Base-by-base conservation (phyloP, 2,329 filamentous ascomycete species). In the Mycosphaerelloides madeirae region DNA sequence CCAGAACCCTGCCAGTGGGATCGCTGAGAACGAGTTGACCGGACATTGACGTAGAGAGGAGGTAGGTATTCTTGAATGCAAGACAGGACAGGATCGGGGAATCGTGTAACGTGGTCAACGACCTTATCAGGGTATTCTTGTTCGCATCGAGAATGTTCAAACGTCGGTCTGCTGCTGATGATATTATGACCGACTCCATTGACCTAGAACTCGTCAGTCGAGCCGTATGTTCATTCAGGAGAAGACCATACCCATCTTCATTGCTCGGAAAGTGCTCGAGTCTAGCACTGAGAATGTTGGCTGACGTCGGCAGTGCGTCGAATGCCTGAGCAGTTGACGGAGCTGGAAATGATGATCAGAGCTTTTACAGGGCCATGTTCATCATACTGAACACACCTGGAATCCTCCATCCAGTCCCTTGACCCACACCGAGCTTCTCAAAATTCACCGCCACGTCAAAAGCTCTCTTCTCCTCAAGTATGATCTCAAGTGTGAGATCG, bases 401-500 rank as follows among this genome's bases (percentile, higher is more conserved):
- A 16, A 58, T 43, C 13, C 48, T 66, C 78, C 78, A 81, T 31
- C 59, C 57, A 14, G 68, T 61, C 11, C 50, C 64, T 43, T 72
- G 68, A n/a, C 70, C 63, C 1, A 70, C 48, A 5, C 71, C 74
- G 36, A 76, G 60, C 56, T 76, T 78, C 56, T 82, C 79, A 49
- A 80, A 80, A 3, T 66, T 68, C 19, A 75, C 59, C 43, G 68
- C 77, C 11, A 77, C 59, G 55, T 83, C 79, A 52, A 77, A 82
- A 0, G 65, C 66, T 54, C 70, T 73, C 64, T 82, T 83, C 62
- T 83, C 79, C 38, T 79, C 71, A 6, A 83, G 65, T n/a, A 82
- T 66, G 34, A 72, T 67, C 55, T 83, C 79, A 41, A 83, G 72
- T 2, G 78, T 80, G 59, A 79, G 66, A 41, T 71, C 67, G 22